Evolutionary conservation across 805 yeast genomes (phyloP).

Genomic region (Yamadazyma sp.): DNA sequence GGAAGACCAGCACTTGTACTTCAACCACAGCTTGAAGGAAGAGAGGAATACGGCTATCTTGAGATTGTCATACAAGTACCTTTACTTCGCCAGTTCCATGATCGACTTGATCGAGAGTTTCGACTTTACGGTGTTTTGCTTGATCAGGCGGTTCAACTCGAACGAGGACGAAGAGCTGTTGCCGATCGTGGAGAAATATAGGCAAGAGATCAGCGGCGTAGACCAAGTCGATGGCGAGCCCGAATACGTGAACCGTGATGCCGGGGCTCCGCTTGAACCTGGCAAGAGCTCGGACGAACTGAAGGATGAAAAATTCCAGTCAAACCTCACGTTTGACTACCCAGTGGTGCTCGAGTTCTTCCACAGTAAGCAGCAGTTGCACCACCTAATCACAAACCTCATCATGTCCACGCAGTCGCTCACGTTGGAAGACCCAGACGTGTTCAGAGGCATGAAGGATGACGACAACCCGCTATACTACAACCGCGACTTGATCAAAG

Average conservation of each 20-base stretch:
- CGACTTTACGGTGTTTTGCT: constrained; percentile 56
- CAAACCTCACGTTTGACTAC: constrained; percentile 42
- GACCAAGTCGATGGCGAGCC: no score
- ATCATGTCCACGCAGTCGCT: constrained; percentile 68
- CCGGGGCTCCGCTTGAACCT: not conserved
- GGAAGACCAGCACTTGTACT: constrained; percentile 34
- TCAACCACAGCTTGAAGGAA: constrained; percentile 30
- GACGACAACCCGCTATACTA: constrained; percentile 45
- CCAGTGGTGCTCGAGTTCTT: constrained; percentile 68
- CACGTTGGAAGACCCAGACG: constrained; percentile 73
- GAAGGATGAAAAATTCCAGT: constrained; percentile 8
- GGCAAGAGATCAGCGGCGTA: constrained; percentile 5
- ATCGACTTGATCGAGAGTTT: constrained; percentile 58
- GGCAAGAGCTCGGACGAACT: not conserved
- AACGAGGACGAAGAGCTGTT: constrained; percentile 19
- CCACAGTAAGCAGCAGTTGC: constrained; percentile 70
- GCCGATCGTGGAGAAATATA: constrained; percentile 10
- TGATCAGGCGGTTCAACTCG: constrained; percentile 34
- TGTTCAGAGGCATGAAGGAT: constrained; percentile 61
- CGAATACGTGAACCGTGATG: no score
- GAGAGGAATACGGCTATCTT: constrained; percentile 55
- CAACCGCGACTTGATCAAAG: constrained; percentile 36
- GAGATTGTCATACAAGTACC: constrained; percentile 51
- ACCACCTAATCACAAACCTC: constrained; percentile 56
- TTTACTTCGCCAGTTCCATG: constrained; percentile 49